Conservation (phyloP, 176 grass and related monocot genomes). For the Cenchrus purpureus region DNA sequence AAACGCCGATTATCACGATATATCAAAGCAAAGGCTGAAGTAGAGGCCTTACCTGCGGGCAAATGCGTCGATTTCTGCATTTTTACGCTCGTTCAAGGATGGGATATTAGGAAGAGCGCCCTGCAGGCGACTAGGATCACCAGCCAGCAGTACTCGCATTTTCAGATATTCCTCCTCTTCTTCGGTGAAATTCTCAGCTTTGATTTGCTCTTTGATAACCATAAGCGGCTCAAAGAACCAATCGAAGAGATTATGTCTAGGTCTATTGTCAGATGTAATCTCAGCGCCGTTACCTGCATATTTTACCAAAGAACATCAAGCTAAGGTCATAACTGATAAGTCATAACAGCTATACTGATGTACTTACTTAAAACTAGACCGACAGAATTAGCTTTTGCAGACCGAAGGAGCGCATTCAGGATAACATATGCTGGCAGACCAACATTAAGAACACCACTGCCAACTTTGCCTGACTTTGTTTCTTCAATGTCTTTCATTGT, state of each 20-base stretch:
- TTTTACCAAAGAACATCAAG: constrained; percentile 20
- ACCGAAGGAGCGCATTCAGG: constrained; percentile 76
- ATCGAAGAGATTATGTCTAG: constrained; percentile 65
- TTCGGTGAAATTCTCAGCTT: constrained; percentile 75
- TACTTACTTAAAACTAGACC: constrained; percentile 84
- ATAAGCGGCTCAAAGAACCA: constrained; percentile 98
- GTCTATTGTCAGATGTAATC: constrained; percentile 86
- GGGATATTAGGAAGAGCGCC: constrained; percentile 56
- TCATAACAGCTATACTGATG: not conserved
- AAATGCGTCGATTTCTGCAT: constrained; percentile 89
- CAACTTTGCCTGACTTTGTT: constrained; percentile 75
- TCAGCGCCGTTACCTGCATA: constrained; percentile 69
- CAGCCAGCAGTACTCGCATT: constrained; percentile 69
- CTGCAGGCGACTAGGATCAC: constrained; percentile 61
- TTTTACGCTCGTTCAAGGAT: constrained; percentile 66
- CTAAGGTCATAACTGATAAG: not conserved
- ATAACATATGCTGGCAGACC: constrained; percentile 95
- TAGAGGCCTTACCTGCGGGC: constrained; percentile 60
- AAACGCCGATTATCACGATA: not conserved
- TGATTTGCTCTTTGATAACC: constrained; percentile 94
- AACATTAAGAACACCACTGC: constrained; percentile 70
- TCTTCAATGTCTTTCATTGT: constrained; percentile 79
- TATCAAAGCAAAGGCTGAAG: not conserved
- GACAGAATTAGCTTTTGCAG: constrained; percentile 62
- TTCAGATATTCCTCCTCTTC: constrained; percentile 89